Conservation (phyloP, 2,329 filamentous ascomycete genomes). For the Dissoconium aciculare region DNA sequence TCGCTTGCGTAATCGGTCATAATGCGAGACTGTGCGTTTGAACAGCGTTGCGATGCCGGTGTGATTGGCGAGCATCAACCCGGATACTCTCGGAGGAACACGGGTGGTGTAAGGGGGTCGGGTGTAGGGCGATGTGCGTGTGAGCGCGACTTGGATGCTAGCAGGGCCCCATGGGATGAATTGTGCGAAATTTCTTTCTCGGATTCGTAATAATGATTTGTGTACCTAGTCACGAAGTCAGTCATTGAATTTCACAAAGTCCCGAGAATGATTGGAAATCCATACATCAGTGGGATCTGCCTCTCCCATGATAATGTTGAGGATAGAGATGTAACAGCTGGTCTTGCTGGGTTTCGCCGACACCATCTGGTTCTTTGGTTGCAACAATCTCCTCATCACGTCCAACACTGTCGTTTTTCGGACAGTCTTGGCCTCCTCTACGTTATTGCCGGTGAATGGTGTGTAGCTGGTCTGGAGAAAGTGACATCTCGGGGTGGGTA, state of each 20-base stretch:
- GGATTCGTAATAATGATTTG: constrained; percentile 91
- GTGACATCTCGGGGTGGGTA: constrained; percentile 90
- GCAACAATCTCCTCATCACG: constrained; percentile 87
- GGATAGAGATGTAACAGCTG: constrained; percentile 96
- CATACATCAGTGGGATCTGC: constrained; percentile 82
- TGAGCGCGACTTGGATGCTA: constrained; percentile 91
- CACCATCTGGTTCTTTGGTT: constrained; percentile 99
- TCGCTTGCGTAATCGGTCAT: constrained; percentile 85
- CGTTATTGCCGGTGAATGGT: constrained; percentile 88
- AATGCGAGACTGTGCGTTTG: constrained; percentile 82
- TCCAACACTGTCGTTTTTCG: constrained; percentile 96
- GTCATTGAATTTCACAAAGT: not conserved
- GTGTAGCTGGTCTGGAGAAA: constrained; percentile 99
- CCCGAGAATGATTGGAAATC: constrained; percentile 3
- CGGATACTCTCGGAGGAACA: constrained; percentile 74
- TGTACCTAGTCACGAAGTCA: constrained; percentile 45
- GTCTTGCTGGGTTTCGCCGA: constrained; percentile 89
- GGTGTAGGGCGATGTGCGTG: constrained; percentile 91
- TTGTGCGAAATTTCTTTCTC: constrained; percentile 80
- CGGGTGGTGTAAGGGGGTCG: constrained; percentile 88
- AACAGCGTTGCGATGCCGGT: constrained; percentile 95
- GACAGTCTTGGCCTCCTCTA: constrained; percentile 93
- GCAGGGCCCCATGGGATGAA: constrained; percentile 98
- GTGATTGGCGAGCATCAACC: constrained; percentile 95
- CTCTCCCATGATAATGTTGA: constrained; percentile 98